Conservation (phyloP, 257 asterid species). For the Fraxinus quadrangulata region DNA sequence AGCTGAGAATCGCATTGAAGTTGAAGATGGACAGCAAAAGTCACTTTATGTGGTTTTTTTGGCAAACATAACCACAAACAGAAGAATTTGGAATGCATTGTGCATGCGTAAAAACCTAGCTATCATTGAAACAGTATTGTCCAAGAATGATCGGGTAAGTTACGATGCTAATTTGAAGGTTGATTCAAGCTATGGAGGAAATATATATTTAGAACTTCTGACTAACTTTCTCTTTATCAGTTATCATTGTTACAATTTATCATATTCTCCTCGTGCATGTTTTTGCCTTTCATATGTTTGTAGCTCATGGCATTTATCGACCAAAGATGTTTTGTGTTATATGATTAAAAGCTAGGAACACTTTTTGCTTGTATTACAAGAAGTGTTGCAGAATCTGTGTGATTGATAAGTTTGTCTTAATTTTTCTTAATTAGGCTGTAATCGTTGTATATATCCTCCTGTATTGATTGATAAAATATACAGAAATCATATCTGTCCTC, state of each 20-base stretch:
- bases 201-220: not conserved
- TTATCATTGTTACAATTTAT: not conserved
- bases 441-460: not conserved
- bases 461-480: not conserved
- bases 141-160: constrained; percentile 40
- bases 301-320: not conserved
- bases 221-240: not conserved
- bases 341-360: not conserved
- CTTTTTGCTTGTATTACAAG: not conserved
- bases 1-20: constrained; percentile 19
- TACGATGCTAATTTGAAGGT: not conserved
- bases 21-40: constrained; percentile 1
- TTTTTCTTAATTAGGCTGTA: not conserved
- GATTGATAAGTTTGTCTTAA: not conserved
- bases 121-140: constrained; percentile 37
- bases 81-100: constrained; percentile 55
- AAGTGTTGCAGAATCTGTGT: no score
- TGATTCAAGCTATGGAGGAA: not conserved
- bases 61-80: constrained; percentile 38
- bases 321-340: not conserved
- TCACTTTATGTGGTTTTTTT: constrained; percentile 44
- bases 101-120: constrained; percentile 36
- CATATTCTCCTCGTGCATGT: not conserved
- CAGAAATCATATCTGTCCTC: not conserved
- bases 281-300: no score